A percentile compares a stretch with the other conserved stretches of the same genome.
Conservation (phyloP, 108 stramenopile species). For the Pseudonitzschia delicatissima region DNA sequence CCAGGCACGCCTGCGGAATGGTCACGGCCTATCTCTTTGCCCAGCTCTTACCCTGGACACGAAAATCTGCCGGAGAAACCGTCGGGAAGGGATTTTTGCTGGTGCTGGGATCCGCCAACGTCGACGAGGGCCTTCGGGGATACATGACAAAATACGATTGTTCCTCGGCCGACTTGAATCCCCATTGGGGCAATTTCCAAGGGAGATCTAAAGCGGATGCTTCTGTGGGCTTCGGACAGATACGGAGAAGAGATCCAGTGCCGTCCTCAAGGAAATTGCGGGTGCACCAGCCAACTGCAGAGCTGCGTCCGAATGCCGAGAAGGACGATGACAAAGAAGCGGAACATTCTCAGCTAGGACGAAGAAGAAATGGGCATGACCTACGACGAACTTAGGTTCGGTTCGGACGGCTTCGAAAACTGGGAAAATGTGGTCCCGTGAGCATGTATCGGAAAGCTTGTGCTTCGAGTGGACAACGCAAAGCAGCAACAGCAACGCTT, state of each 20-base stretch:
- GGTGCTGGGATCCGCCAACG: slow-evolving; percentile 97
- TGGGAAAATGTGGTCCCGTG: slow-evolving; percentile 91
- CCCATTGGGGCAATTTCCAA: slow-evolving; percentile 97
- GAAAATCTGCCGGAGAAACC: slow-evolving; percentile 38
- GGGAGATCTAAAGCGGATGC: slow-evolving; percentile 85
- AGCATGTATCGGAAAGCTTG: slow-evolving; percentile 90
- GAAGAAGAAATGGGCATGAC: slow-evolving; percentile 99
- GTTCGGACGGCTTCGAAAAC: slow-evolving; percentile 93
- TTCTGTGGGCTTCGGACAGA: slow-evolving; percentile 68
- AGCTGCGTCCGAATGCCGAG: slow-evolving; percentile 78
- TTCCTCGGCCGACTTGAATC: slow-evolving; percentile 96
- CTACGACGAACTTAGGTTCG: slow-evolving; percentile 92
- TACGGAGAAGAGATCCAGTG: slow-evolving; percentile 32
- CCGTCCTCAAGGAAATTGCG: slow-evolving; percentile 83
- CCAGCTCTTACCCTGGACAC: slow-evolving; percentile 95
- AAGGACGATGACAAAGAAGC: slow-evolving; percentile 5
- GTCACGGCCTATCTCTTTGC: slow-evolving; percentile 96
- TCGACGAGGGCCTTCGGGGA: slow-evolving; percentile 97
- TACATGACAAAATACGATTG: slow-evolving; percentile 99
- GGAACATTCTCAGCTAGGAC: slow-evolving; percentile 88
- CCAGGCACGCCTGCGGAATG: slow-evolving; percentile 97
- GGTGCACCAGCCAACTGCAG: slow-evolving; percentile 96
- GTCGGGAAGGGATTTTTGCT: slow-evolving; percentile 82
- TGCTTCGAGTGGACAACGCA: slow-evolving; percentile 77
- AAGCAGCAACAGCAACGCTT: background rate